Base-by-base conservation (phyloP, 352 stramenopile genomes). In the Phytophthora syringae region DNA sequence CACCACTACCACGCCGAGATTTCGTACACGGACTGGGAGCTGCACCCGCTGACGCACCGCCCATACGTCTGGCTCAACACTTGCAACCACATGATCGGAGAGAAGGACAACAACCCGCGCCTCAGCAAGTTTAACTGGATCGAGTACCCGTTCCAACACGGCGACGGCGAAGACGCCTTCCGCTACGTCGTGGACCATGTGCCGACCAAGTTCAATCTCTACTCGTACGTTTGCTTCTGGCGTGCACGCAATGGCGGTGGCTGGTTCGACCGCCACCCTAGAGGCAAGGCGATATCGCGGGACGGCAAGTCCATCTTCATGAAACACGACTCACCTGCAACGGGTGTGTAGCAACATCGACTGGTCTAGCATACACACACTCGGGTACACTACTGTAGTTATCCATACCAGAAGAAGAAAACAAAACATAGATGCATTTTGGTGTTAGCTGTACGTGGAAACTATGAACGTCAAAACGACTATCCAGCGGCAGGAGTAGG, bases 21-120 rank as follows among this genome's bases (percentile, higher is more conserved):
- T 25, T 21, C 58, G 32, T 70, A 73, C 55, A 52, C 50, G 11
- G 71, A 82, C 27, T 95, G 88, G 88, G 57, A 72, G 42, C 39
- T 79, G 36, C 57, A 69, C 13, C 59, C 48, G 7, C 72, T 76
- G 64, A 79, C 65, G 18, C 54, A 86, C 37, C 86, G 88, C 6
- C 88, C 88, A 39, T 76, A 86, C 36, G 68, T 94, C n/a, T 95
- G 79, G 64, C 81, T 95, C 57, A 95, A 94, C 79, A 95, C 88
- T 48, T 95, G 88, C 78, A 95, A 95, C 54, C 88, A 95, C 85
- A 92, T 95, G 85, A 93, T 95, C 60, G 84, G 88, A 43, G 79
- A 95, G 68, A 76, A 64, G 39, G 88, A 95, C 76, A 95, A 93
- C 64, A 95, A 95, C 62, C 61, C 75, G 22, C 73, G 60, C 5